Percentiles rank a stretch among this genome's conserved stretches.
phyloP scores from a whole-genome alignment of 805 yeast genomes.

The Scheffersomyces amazonensis region DNA sequence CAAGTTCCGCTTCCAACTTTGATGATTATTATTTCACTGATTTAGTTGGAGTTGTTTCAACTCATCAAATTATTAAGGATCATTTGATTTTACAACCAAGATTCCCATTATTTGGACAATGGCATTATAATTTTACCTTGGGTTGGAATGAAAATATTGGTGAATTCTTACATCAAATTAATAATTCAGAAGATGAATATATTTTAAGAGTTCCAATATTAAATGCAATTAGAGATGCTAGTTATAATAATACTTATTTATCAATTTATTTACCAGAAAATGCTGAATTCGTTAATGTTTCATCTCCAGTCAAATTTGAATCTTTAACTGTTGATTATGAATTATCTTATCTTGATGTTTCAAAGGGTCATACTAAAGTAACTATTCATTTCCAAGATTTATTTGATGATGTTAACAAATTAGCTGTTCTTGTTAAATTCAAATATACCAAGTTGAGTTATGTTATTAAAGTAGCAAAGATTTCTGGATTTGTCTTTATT shows the following conservation, averaged over 20 bases:
- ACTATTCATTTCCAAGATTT: conserved; percentile 58
- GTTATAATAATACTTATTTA: conserved; percentile 60
- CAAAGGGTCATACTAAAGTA: conserved; percentile 75
- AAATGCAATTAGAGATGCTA: conserved; percentile 67
- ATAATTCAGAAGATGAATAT: conserved; percentile 45
- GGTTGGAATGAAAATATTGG: conserved; percentile 79
- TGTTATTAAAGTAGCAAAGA: conserved; percentile 62
- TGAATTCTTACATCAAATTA: conserved; percentile 46
- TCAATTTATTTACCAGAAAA: conserved; percentile 85
- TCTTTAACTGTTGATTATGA: conserved; percentile 30
- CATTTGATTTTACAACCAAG: conserved; percentile 72
- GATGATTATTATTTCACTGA: conserved; percentile 77
- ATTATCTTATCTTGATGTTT: conserved; percentile 68
- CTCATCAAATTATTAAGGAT: conserved; percentile 49
- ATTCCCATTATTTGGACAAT: conserved; percentile 93
- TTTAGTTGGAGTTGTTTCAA: conserved; percentile 89
- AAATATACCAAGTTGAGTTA: conserved; percentile 51
- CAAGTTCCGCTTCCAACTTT: conserved; percentile 38
- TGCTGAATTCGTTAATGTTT: conserved; percentile 55
- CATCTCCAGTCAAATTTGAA: conserved; percentile 50
- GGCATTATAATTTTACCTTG: conserved; percentile 92
- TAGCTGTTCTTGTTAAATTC: conserved; percentile 62
- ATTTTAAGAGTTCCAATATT: conserved; percentile 67
- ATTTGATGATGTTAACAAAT: conserved; percentile 61
- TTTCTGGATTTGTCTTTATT: conserved; percentile 59